Base-by-base conservation (phyloP, 2,329 filamentous ascomycete species). In the Lachnellula cervina region DNA sequence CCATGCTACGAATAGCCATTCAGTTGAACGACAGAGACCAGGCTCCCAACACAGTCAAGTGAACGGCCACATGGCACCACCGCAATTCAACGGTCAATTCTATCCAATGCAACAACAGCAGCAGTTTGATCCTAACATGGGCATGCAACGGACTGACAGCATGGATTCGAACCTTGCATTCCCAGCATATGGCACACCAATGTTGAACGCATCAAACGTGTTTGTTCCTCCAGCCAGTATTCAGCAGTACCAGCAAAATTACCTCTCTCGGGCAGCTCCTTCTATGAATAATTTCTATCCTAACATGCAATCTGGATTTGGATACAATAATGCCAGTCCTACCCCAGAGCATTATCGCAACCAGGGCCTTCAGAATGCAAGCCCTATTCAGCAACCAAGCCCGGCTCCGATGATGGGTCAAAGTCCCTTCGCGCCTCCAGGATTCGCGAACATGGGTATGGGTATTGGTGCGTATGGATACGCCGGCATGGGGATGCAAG, bases 231-330 rank as follows among this genome's bases (percentile, higher is more conserved):
- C 78, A 45, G 76, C 77, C 60, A 76, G 73, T 62, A 68, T 83
- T 57, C 77, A 81, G 62, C 80, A 82, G 59, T 84, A 81, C 65
- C 81, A 83, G 67, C 82, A 83, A 66, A 75, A 68, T 64, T 76
- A 84, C 73, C 75, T 85, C 69, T 74, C 75, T 47, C 76, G 82
- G 17, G 77, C 74, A 16, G 58, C 64, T 8, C 79, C 80, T 13
- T 77, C 77, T 9, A 77, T 83, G 72, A 78, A 75, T 66, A 82
- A 79, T 67, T 83, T 76, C 69, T 86, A 79, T 65, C 76, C 80
- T 4, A 68, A 72, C 7, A 79, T 85, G 76, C 81, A 79, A 66
- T 73, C 77, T 38, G 78, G 78, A 0, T 84, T 78, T 63, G 75
- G 72, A n/a, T 84, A 78, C 64, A 76, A 73, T 61, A 74, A 70